Conservation (phyloP, 2,329 filamentous ascomycete species). For the Furcasterigmium sp. region DNA sequence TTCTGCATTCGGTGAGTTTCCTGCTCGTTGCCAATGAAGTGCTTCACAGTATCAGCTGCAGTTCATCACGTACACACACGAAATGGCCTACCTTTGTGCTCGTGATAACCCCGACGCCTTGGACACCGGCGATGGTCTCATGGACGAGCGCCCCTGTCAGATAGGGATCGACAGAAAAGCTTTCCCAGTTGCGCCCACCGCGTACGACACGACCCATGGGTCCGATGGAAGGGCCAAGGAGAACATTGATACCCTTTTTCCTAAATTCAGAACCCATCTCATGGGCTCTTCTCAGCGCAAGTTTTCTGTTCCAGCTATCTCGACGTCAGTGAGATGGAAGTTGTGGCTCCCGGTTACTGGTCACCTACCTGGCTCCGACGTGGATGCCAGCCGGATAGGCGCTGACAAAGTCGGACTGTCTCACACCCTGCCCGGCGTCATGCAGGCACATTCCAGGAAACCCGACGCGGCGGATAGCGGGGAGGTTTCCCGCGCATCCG, state of each 20-base stretch:
- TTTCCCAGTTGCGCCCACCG: constrained; percentile 63
- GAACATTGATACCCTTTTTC: constrained; percentile 72
- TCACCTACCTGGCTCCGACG: constrained; percentile 35
- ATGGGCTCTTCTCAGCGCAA: constrained; percentile 57
- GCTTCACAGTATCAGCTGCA: constrained; percentile 43
- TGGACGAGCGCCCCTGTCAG: constrained; percentile 65
- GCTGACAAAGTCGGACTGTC: constrained; percentile 42
- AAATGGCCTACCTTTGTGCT: constrained; percentile 42
- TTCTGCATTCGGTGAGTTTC: constrained; percentile 36
- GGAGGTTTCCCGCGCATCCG: constrained; percentile 41
- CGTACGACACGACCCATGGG: constrained; percentile 56
- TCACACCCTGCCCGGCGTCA: constrained; percentile 43
- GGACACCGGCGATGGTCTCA: constrained; percentile 70
- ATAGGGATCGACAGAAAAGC: constrained; percentile 60
- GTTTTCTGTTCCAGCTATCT: constrained; percentile 48
- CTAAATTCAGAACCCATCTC: constrained; percentile 74
- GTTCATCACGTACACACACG: constrained; percentile 13
- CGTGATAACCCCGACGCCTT: constrained; percentile 73
- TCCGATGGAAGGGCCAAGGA: constrained; percentile 71
- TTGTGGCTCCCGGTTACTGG: too few relatives aligned
- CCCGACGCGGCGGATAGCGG: constrained; percentile 26
- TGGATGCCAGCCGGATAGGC: constrained; percentile 43
- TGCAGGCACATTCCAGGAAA: constrained; percentile 44
- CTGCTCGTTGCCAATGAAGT: constrained; percentile 57
- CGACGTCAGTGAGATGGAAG: constrained; percentile 14